phyloP scores from a whole-genome alignment of 345 rosid species.

The Eucalyptus cloeziana region DNA sequence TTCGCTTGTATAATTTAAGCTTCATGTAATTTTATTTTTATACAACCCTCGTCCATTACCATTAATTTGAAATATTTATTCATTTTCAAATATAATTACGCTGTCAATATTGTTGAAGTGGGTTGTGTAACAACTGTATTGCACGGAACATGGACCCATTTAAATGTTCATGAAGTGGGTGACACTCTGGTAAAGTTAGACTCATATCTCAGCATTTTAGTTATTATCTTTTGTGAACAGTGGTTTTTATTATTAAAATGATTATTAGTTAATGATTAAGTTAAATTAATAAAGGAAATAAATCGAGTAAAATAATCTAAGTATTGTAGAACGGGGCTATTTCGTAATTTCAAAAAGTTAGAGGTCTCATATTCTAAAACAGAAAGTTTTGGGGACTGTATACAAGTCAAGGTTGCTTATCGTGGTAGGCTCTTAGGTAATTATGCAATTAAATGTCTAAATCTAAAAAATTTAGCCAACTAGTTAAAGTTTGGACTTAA shows the following conservation, averaged over 20 bases:
- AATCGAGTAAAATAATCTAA: neutral
- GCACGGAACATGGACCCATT: neutral
- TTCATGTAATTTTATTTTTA: neutral
- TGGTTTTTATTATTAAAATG: too few species aligned
- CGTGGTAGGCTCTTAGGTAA: neutral
- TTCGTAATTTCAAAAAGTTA: neutral
- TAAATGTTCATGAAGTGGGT: neutral
- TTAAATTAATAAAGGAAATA: too few species aligned
- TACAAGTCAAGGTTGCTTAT: neutral
- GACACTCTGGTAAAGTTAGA: neutral
- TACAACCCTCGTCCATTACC: neutral
- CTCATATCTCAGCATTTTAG: neutral
- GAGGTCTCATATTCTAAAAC: neutral
- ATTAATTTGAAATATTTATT: neutral
- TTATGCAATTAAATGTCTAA: neutral
- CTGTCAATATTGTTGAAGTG: neutral
- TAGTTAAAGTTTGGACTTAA: neutral
- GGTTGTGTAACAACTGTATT: neutral
- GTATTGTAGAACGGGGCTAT: neutral
- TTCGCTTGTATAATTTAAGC: neutral
- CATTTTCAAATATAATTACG: neutral
- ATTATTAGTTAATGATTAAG: neutral
- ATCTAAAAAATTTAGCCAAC: neutral
- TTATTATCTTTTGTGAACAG: neutral
- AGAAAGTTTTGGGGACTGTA: neutral